Conservation (phyloP, 345 rosid species). For the Corymbia maculata region DNA sequence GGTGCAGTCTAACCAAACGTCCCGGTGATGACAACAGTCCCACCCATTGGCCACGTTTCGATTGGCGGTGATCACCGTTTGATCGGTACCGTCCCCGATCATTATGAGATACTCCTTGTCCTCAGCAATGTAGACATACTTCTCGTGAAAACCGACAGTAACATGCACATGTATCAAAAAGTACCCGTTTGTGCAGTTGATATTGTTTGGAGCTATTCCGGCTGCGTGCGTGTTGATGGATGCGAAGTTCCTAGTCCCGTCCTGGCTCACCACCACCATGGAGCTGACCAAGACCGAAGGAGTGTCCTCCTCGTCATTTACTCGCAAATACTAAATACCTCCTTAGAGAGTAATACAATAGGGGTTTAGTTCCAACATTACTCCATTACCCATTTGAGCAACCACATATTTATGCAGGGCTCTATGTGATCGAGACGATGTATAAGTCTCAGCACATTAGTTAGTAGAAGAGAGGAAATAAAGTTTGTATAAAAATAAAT, state of each 20-base stretch:
- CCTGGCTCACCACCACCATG: slow-evolving; percentile 51
- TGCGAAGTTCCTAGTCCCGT: slow-evolving; percentile 63
- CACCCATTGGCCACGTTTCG: slow-evolving; percentile 68
- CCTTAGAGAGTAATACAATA: background rate
- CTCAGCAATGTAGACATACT: slow-evolving; percentile 52
- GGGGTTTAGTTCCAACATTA: no score
- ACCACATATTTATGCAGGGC: no score
- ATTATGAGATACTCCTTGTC: slow-evolving; percentile 67
- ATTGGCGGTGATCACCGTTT: slow-evolving; percentile 65
- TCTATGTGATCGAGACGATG: no score
- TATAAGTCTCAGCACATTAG: no score
- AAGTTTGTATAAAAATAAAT: no score
- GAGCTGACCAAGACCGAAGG: slow-evolving; percentile 33
- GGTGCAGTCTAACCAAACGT: slow-evolving; percentile 40
- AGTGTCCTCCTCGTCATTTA: slow-evolving; percentile 45
- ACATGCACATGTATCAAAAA: slow-evolving; percentile 44
- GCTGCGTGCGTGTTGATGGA: slow-evolving; percentile 63
- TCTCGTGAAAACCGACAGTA: slow-evolving; percentile 61
- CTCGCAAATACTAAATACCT: slow-evolving; percentile 44
- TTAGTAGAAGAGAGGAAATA: no score
- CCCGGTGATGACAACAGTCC: slow-evolving; percentile 85
- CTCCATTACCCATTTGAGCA: no score
- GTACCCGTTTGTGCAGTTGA: slow-evolving; percentile 41
- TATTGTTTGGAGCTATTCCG: slow-evolving; percentile 60
- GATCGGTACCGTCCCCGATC: slow-evolving; percentile 76